Percentiles rank a stretch among this genome's conserved stretches.
Conservation (phyloP, 108 stramenopile species). For the Cylindrotheca fusiformis region DNA sequence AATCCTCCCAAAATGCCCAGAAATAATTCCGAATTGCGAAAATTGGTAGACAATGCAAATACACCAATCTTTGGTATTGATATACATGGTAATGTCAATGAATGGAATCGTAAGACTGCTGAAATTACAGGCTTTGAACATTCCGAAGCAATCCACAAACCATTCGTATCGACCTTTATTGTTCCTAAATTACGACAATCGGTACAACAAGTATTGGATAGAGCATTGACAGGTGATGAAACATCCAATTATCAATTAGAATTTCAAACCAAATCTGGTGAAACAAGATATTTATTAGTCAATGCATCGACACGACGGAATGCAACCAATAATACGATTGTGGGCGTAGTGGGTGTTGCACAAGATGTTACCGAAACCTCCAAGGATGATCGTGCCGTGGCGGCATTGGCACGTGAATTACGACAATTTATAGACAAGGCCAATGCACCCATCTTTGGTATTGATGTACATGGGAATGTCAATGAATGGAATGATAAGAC, state of each 20-base stretch:
- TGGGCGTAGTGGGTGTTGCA: conserved; percentile 60
- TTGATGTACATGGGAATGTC: conserved; percentile 48
- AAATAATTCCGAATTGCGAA: conserved; percentile 47
- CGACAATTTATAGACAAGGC: conserved; percentile 50
- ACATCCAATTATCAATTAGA: conserved; percentile 70
- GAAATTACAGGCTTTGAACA: conserved; percentile 68
- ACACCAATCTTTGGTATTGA: conserved; percentile 77
- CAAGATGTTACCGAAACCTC: conserved; percentile 61
- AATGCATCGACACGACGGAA: conserved; percentile 57
- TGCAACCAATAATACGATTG: conserved; percentile 21
- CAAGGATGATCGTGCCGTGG: conserved; percentile 47
- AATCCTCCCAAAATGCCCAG: too few species aligned
- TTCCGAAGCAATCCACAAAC: conserved; percentile 56
- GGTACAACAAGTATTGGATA: conserved; percentile 54
- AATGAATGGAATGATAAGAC: conserved; percentile 63
- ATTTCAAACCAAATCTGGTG: conserved; percentile 24
- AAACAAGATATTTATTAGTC: conserved; percentile 30
- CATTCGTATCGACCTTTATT: conserved; percentile 49
- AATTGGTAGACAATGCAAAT: conserved; percentile 69
- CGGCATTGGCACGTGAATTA: conserved; percentile 53
- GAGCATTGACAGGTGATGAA: conserved; percentile 53
- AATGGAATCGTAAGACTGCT: conserved; percentile 65
- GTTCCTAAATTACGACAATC: conserved; percentile 31
- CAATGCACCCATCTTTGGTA: conserved; percentile 63
- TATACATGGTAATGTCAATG: conserved; percentile 56